Base-by-base conservation (phyloP, 1,139 yeast species). In the Diutina scorzettiae region DNA sequence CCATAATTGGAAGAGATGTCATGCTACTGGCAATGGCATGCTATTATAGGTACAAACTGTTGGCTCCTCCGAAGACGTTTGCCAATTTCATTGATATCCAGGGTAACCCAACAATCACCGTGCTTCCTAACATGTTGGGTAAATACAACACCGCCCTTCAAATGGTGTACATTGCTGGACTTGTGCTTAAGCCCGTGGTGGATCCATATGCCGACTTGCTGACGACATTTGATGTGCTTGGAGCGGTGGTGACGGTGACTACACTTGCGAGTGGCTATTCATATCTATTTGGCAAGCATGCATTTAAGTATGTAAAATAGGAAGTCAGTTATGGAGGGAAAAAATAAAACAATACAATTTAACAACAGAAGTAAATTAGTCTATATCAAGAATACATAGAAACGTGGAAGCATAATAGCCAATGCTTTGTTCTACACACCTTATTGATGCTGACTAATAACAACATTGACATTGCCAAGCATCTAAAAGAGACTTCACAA, bases 61-160 rank as follows among this genome's bases (percentile, higher is more conserved):
- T 91, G 44, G 87, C 89, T 2, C 64, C 74, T 1, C 95, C 95
- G 11, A 80, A 77, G 54, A 84, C 95, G 0, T 67, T 84, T 50
- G 52, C 60, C 33, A 66, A 93, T 45, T 86, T 71, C 58, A 78
- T 83, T 73, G 54, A 58, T 40, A 87, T 89, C 58, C 39, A 34
- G 17, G 73, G 87, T 53, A 75, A 78, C 37, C 93, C 95, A 2
- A 80, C 89, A 17, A 95, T 87, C 1, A 86, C 84, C 48, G 95
- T 93, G 2, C 85, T 74, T 46, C 98, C 98, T 2, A 86, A 93
- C n/a, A 63, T 71, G 42, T 75, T 93, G 32, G 87, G 96, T 11
- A 91, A 91, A 57, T 71, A 78, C 56, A 89, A 93, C 58, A 93
- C 98, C 0, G 86, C 80, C 2, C 70, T 93, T 48, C 98, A 93